Percentiles rank a stretch among this genome's conserved stretches.
phyloP scores from a whole-genome alignment of 2,329 filamentous ascomycete species.

The Sporothrix phasma region DNA sequence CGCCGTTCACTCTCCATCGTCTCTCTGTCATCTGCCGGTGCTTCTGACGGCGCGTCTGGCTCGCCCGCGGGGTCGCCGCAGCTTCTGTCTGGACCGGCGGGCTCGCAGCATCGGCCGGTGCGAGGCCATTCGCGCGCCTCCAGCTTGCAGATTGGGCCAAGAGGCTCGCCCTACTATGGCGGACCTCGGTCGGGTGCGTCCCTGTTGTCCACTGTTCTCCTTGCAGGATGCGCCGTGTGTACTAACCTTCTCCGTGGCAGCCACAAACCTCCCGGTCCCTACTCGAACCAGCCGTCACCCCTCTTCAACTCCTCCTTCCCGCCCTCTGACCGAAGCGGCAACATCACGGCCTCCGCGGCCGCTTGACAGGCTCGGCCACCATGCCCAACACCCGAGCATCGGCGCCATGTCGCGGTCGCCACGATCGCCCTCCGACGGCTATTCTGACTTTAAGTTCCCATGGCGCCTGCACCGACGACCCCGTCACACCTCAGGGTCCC shows the following conservation, averaged over 20 bases:
- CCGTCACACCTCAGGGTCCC: conserved; percentile 28
- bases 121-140: conserved; percentile 67
- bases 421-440: conserved; percentile 32
- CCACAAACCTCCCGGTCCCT: conserved; percentile 35
- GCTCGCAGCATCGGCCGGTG: conserved; percentile 33
- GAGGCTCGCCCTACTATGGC: conserved; percentile 32
- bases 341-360: conserved; percentile 32
- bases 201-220: background rate
- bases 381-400: conserved; percentile 36
- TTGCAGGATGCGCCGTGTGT: background rate
- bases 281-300: conserved; percentile 38
- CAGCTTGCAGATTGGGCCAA: conserved; percentile 65
- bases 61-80: background rate
- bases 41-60: conserved; percentile 22
- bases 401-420: conserved; percentile 28
- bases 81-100: background rate
- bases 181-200: conserved; percentile 32
- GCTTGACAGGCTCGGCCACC: conserved; percentile 33
- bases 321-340: conserved; percentile 24
- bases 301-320: conserved; percentile 47
- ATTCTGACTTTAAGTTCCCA: conserved; percentile 51
- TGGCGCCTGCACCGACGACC: conserved; percentile 21
- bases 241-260: conserved; percentile 19
- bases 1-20: conserved; percentile 74
- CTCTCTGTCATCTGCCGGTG: conserved; percentile 54